Conservation (phyloP, 345 rosid species). For the Gynandropsis gynandra region DNA sequence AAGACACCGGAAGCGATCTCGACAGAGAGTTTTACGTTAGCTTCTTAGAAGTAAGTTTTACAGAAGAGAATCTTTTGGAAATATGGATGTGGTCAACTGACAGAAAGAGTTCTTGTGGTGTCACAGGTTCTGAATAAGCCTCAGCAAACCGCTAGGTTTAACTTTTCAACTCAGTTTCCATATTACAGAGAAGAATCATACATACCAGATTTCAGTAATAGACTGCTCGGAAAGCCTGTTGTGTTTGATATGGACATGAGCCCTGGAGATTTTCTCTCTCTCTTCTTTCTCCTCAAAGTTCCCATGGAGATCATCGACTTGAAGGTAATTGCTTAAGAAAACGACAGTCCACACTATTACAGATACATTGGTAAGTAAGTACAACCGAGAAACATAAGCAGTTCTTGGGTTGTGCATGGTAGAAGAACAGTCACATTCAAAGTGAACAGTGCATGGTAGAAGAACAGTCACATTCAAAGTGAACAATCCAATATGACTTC, state of each 20-base stretch:
- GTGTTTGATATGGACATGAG: slow-evolving; percentile 97
- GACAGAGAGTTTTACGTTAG: slow-evolving; percentile 57
- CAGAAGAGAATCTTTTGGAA: not conserved
- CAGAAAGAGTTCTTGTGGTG: not conserved
- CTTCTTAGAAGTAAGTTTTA: slow-evolving; percentile 74
- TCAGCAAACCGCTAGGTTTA: slow-evolving; percentile 55
- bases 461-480: too few relatives aligned
- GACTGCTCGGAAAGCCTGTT: slow-evolving; percentile 59
- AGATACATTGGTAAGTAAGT: not conserved
- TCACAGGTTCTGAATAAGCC: slow-evolving; percentile 63
- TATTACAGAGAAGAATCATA: slow-evolving; percentile 48
- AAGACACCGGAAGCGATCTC: slow-evolving; percentile 40
- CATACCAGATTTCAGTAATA: slow-evolving; percentile 48
- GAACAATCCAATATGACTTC: too few relatives aligned
- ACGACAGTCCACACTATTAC: not conserved
- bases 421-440: too few relatives aligned
- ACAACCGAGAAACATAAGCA: not conserved
- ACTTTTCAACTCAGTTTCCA: slow-evolving; percentile 67
- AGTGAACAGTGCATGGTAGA: too few relatives aligned
- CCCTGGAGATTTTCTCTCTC: slow-evolving; percentile 77
- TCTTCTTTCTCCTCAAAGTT: slow-evolving; percentile 76
- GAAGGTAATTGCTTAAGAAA: slow-evolving; percentile 35
- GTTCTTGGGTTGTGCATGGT: not conserved
- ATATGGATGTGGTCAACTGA: not conserved
- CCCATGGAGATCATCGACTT: slow-evolving; percentile 63